Evolutionary conservation across 768 basidiomycete species (phyloP), one percentile per base, ranked within the genome.

Genomic region (Phlegmacium glaucopus): DNA sequence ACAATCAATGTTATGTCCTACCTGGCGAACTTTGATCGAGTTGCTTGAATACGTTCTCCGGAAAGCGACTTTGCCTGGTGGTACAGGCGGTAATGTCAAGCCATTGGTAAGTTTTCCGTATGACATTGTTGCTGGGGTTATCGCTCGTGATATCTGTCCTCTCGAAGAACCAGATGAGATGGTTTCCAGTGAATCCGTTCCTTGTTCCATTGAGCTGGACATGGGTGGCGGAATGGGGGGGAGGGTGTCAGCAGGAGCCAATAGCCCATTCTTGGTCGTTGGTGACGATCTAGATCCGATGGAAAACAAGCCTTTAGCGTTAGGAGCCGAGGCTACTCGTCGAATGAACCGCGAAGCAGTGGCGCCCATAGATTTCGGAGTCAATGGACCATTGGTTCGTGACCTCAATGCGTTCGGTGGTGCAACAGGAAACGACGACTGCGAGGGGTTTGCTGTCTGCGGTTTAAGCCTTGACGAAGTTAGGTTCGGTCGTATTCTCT

Each of bases 41-140:
- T 96, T 95, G 61, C 90, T 94, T 34, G 92, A 95, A 69, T 99
- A 99, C 39, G 96, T 98, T 61, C 96, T 73, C 48, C 91, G 80
- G 66, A 98, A 98, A 25, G 90, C 79, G 51, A 79, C 69, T 66
- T 82, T 82, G 47, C 78, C 77, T 16, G 83, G 82, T 16, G 83
- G 82, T 7, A 74, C 75, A 17, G 56, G 54, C 6, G 53, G 54
- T 17, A 59, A 17, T 74, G 78, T 47, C 61, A 54, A 17, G 59
- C 61, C 32, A 35, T 47, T 44, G 25, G 77, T 72, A 46, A 74
- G 79, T 45, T 68, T 69, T 18, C 78, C 61, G 55, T 61, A 68
- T 51, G 66, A 60, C 52, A 67, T 61, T 32, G 66, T 64, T 56
- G 60, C 65, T 39, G 70, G 63, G 43, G 69, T 71, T n/a, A 69